Base-by-base conservation (phyloP, 805 yeast genomes). In the Yamadazyma sp. region DNA sequence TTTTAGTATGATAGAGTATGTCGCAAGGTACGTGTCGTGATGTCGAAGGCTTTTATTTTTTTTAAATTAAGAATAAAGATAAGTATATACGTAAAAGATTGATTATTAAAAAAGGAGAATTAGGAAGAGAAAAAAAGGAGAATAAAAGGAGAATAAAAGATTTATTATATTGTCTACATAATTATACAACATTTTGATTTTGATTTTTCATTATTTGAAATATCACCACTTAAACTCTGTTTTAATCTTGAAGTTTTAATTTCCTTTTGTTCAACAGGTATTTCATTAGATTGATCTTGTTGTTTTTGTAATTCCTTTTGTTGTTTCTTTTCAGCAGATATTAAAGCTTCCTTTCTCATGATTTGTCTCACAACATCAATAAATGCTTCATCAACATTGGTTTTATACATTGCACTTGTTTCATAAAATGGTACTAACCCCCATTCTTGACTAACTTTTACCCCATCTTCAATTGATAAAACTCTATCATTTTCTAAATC, bases 361-460 rank as follows among this genome's bases (percentile, higher is more conserved):
- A 89, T 86, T 52, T 87, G 96, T 55, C 95, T 77, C 9, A 89
- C 94, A 21, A 86, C 83, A 55, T 86, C 95, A 23, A 81, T 72
- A 50, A 89, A 93, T 0, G 91, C 93, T 50, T 88, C 95, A 54
- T 87, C 95, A 20, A 91, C 94, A 52, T 87, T 86, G 46, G 87
- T 80, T 57, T 82, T 80, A 55, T 81, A 77, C 78, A 86, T 79
- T n/a, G 98, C 98, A 50, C 93, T 81, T 1, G 95, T 82, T 59
- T 89, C 96, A 59, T 87, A 86, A 52, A 89, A 91, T 16, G 96
- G 96, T 2, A 86, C 93, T 50, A 76, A 74, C 12, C 91, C 94
- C 94, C 96, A 86, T 39, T 77, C 76, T 43, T 83, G 83, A 19
- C 95, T 85, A 4, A 87, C 83, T 38, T 76, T 76, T 33, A 85